Base-by-base conservation (phyloP, 2,329 filamentous ascomycete genomes). In the Diplodia scrobiculata region DNA sequence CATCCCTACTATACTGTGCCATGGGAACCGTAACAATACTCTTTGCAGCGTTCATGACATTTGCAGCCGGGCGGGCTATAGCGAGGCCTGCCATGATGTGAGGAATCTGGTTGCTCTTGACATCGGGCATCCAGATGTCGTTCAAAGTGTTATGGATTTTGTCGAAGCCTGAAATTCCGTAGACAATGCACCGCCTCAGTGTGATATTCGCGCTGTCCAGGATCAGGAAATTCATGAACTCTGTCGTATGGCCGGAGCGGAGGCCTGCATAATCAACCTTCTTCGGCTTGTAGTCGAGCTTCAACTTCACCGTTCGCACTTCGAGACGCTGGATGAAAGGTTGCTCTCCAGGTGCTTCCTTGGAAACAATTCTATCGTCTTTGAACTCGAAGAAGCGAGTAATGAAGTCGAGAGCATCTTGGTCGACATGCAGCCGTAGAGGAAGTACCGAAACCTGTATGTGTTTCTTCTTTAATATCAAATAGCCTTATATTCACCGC, bases 221-320 rank as follows among this genome's bases (percentile, higher is more conserved):
- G 14, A 94, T 91, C 69, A 99, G 85, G 75, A 99, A 97, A 77
- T 99, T 99, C 93, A 98, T 98, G 73, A 99, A 96, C 76, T 99
- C 95, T 0, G 92, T 96, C 0, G 95, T 98, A 70, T 91, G 92
- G 1, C 95, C 95, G 1, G 95, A 97, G 29, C 93, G 88, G 3
- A 99, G 84, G 3, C 93, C 93, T 0, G 89, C 91, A 72, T 99
- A 99, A 76, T 99, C 94, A 19, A 99, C 91, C n/a, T 92, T 87
- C 78, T 99, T 98, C 9, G 95, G 95, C 76, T 99, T 99, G 80
- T 99, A 99, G 78, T 99, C 95, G 3, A 96, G 86, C 73, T 90
- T 92, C 66, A 99, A 84, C 1, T 88, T 88, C 27, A 99, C 86
- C 3, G 91, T 87, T 69, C 91, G 90, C 54, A 99, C 84, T 78